Evolutionary conservation across 2,329 filamentous ascomycete genomes (phyloP).

Genomic region (Aspergillus oerlinghausenensis): DNA sequence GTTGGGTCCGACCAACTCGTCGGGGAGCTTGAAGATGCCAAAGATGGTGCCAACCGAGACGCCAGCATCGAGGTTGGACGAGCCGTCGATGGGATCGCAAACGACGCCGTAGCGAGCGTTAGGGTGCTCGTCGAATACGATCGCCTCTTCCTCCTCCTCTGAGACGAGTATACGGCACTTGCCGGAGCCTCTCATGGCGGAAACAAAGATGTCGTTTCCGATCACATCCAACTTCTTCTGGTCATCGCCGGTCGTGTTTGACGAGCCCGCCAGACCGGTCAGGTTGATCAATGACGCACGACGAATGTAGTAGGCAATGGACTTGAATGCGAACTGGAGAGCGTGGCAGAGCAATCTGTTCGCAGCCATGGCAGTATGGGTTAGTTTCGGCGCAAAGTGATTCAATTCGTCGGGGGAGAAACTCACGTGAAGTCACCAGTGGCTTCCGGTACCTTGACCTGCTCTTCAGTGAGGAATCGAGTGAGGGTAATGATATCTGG

Average conservation of each 20-base stretch:
- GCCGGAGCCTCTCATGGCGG: constrained; percentile 87
- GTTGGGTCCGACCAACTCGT: constrained; percentile 47
- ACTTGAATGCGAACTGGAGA: constrained; percentile 99
- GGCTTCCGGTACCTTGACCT: constrained; percentile 85
- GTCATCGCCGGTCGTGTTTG: constrained; percentile 93
- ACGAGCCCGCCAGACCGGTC: constrained; percentile 87
- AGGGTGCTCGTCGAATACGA: constrained; percentile 74
- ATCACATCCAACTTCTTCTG: constrained; percentile 99
- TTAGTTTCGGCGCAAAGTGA: background rate
- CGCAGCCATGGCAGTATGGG: background rate
- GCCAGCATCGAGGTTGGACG: constrained; percentile 94
- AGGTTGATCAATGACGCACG: constrained; percentile 93
- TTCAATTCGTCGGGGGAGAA: background rate
- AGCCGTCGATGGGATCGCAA: constrained; percentile 97
- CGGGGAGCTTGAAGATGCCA: constrained; percentile 82
- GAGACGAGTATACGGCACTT: constrained; percentile 92
- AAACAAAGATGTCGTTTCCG: constrained; percentile 95
- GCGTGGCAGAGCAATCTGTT: constrained; percentile 87
- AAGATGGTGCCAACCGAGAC: constrained; percentile 98
- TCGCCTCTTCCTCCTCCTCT: constrained; percentile 91
- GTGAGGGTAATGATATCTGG: constrained; percentile 95
- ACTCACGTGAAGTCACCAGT: constrained; percentile 97
- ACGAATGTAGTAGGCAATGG: constrained; percentile 98
- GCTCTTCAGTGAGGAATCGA: constrained; percentile 92
- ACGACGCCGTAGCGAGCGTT: constrained; percentile 84